Evolutionary conservation across 345 rosid genomes (phyloP).

Genomic region (Litchi chinensis): DNA sequence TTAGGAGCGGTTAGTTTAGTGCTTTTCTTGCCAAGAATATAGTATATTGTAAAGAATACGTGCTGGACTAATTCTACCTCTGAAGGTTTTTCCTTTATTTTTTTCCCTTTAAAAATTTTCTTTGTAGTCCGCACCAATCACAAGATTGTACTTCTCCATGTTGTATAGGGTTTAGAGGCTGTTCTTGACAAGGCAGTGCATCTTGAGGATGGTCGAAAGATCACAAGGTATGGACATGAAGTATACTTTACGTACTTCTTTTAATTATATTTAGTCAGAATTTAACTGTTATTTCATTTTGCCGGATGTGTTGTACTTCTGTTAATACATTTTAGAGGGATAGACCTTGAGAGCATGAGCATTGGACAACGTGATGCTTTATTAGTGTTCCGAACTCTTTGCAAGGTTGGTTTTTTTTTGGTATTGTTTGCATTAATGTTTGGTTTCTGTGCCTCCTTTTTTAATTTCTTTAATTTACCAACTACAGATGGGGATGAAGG

Average conservation of each 20-base stretch:
- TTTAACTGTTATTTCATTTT: slow-evolving; percentile 9
- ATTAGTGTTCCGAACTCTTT: slow-evolving; percentile 91
- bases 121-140: slow-evolving; percentile 7
- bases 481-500: slow-evolving; percentile 98
- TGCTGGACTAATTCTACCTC: neutral
- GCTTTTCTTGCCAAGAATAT: neutral
- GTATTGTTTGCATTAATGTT: slow-evolving; percentile 20
- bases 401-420: slow-evolving; percentile 72
- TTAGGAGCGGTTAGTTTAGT: neutral
- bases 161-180: slow-evolving; percentile 87
- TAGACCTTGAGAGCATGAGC: slow-evolving; percentile 94
- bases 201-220: slow-evolving; percentile 93
- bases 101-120: slow-evolving; percentile 10
- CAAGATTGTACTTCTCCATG: slow-evolving; percentile 11
- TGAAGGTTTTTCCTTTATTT: neutral
- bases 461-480: slow-evolving; percentile 22
- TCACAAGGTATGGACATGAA: slow-evolving; percentile 59
- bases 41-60: neutral
- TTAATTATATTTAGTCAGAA: slow-evolving; percentile 19
- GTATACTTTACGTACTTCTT: neutral
- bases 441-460: slow-evolving; percentile 27
- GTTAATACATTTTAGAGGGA: slow-evolving; percentile 55
- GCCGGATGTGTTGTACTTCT: slow-evolving; percentile 16
- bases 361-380: slow-evolving; percentile 94
- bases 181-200: slow-evolving; percentile 97